A percentile compares a stretch with the other conserved stretches of the same genome.
Conservation (phyloP, 192 early-diverging fungal species). For the Coemansia sp. region DNA sequence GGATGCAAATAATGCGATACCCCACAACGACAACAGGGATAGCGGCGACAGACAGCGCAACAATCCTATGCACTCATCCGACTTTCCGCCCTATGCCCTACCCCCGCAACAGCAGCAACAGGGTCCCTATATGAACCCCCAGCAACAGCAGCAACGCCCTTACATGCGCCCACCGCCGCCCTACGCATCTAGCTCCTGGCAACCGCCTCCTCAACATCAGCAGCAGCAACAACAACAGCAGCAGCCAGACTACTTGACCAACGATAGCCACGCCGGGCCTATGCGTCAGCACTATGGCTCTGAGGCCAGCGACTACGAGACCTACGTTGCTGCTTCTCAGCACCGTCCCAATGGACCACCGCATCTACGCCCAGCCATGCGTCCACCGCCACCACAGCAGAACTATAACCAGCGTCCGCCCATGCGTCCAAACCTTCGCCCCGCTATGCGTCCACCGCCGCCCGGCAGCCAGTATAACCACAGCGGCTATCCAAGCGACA, state of each 20-base stretch:
- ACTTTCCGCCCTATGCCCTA: constrained; percentile 4
- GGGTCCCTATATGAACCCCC: constrained; percentile 6
- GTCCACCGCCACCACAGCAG: constrained; percentile 13
- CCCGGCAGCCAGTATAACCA: constrained; percentile 3
- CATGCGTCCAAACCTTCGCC: constrained; percentile 5
- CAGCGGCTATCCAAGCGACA: constrained; percentile 26
- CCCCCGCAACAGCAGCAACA: constrained; percentile 14
- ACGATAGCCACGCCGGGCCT: constrained; percentile 25
- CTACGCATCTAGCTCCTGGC: constrained; percentile 10
- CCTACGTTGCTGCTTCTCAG: constrained; percentile 13
- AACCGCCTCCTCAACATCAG: not conserved
- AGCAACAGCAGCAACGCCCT: constrained; percentile 6
- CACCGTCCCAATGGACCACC: constrained; percentile 11
- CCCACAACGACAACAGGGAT: constrained; percentile 12
- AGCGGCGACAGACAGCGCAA: constrained; percentile 4
- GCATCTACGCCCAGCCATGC: constrained; percentile 14
- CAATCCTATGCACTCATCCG: not conserved
- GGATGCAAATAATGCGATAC: constrained; percentile 8
- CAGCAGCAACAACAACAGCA: constrained; percentile 1
- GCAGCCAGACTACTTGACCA: constrained; percentile 11
- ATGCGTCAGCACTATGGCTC: constrained; percentile 18
- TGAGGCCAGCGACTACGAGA: constrained; percentile 32
- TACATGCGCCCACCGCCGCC: constrained; percentile 18
- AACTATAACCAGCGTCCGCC: constrained; percentile 8
- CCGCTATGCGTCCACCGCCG: constrained; percentile 3